Evolutionary conservation across 169 alveolate species (phyloP), one percentile per base, ranked within the genome.

Genomic region (Plasmodium reichenowi): DNA sequence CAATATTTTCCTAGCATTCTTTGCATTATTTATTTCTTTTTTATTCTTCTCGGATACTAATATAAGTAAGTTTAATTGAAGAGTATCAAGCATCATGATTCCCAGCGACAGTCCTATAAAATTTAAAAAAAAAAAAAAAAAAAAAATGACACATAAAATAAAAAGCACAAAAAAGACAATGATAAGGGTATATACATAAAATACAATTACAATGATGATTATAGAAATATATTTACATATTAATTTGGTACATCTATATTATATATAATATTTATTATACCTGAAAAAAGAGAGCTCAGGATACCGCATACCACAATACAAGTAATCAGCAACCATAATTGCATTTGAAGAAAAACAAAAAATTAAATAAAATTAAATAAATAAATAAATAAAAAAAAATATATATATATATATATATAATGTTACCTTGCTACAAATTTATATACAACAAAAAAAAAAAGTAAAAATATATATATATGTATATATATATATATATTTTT

Each of bases 91-190:
- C 70, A 97, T 94, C 95, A 96, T 95, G 45, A 93, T 94, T 24
- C 98, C 98, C 10, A 96, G 85, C 17, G 96, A 96, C 38, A 96
- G 89, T 43, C 98, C 98, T 80, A 68, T 32, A 54, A 63, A 54
- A 38, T 50, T 29, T 1, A 32, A 32, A 0, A 1, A 32, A 32
- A 32, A 0, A 32, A 32, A 32, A 32, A 32, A 0, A 32, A 32
- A 32, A 10, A 22, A 2, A 56, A 12, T 0, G n/a, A 54, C 1
- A 12, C 3, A 54, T 0, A 54, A 54, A n/a, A 22, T 22, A 54
- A 13, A 54, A n/a, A n/a, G 3, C n/a, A n/a, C 0, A 52, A 50
- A 54, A 54, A 54, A 56, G 22, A 56, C 15, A 56, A n/a, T 15
- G 2, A 56, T 56, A 56, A 15, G 64, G 17, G 13, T 56, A 56